Evolutionary conservation across 2,329 filamentous ascomycete genomes (phyloP), one percentile per base, ranked within the genome.

Genomic region (Thermothelomyces thermophilus): DNA sequence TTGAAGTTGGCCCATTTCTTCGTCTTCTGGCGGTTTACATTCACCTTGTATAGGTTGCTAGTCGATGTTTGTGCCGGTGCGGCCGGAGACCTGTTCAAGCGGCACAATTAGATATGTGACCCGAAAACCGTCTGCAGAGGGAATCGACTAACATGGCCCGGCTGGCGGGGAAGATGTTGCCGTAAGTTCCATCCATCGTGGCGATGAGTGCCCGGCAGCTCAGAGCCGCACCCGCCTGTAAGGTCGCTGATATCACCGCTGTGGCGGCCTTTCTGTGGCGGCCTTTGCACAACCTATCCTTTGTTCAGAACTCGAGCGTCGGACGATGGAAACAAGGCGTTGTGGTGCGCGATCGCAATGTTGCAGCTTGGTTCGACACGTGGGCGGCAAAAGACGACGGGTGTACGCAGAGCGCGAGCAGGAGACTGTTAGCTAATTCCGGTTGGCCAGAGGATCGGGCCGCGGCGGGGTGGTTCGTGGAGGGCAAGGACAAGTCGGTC

Each of bases 1-100:
- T 90, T 91, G 31, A 91, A 91, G 62, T 95, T 86, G 33, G 91
- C 85, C 91, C 91, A 97, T 78, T 95, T 95, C 69, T 84, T 87
- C 48, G 90, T 96, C 71, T 95, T 95, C 49, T 83, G 79, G 54
- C 91, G 83, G 69, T 87, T 91, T 42, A 96, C 83, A 66, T 95
- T 94, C 45, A 89, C 81, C 65, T 87, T 86, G 70, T 90, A 95
- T 22, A 68, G 62, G 51, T 60, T 65, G 47, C 58, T 62, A 17
- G 42, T 56, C 35, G 57, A 8, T 19, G 30, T 28, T 22, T 10
- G 44, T 6, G 60, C 36, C 13, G 62, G 53, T 16, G 56, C 54
- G 43, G 33, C 45, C 8, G 60, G 53, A 17, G 55, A 55, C 50
- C 64, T 65, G 56, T 20, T 31, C 16, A 46, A 26, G 40, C 35